Evolutionary conservation across 1,139 yeast species (phyloP), one percentile per base, ranked within the genome.

Genomic region (Debaryomycetaceae sp.): DNA sequence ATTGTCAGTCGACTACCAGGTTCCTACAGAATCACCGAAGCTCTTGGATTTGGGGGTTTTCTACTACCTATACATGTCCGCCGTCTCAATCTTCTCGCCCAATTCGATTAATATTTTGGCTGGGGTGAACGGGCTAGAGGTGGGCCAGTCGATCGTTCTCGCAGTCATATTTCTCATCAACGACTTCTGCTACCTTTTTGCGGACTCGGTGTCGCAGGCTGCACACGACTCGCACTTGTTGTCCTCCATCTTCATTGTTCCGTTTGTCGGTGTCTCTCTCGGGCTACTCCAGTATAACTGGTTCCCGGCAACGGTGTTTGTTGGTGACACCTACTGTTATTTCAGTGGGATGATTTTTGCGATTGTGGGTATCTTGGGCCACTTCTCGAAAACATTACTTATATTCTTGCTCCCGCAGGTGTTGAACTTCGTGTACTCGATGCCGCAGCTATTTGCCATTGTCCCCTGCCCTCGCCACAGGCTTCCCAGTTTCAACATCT

Each of bases 331-430:
- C 0, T 95, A 87, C 69, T 93, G 99, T 66, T 93, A 95, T 66
- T 90, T 93, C 64, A 89, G 97, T 31, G 99, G 99, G 4, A 93
- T 93, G 99, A 96, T 93, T 1, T 91, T 93, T 66, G 99, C 98
- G 0, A 95, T 91, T 35, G 96, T 89, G 24, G 98, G 98, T 3
- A 95, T 93, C 38, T 76, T 89, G 48, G 98, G 98, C 1, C 99
- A 93, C 68, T 95, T 91, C 62, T 88, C 97, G 40, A 93, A 93
- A 66, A 93, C 99, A 0, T 72, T 93, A 54, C 70, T 93, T 63
- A 67, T 91, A 35, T 85, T 93, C 61, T 85, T 93, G 61, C 69
- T 88, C 34, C 98, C 98, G 1, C 99, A 93, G 65, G 87, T 93
- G 43, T 66, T 89, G 65, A 93, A 93, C 61, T 95, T 95, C 55